These are phyloP conservation scores for Trichoderma koningii DNA, from an alignment of 2,329 filamentous ascomycete species.

Conservation along the genomic window DNA sequence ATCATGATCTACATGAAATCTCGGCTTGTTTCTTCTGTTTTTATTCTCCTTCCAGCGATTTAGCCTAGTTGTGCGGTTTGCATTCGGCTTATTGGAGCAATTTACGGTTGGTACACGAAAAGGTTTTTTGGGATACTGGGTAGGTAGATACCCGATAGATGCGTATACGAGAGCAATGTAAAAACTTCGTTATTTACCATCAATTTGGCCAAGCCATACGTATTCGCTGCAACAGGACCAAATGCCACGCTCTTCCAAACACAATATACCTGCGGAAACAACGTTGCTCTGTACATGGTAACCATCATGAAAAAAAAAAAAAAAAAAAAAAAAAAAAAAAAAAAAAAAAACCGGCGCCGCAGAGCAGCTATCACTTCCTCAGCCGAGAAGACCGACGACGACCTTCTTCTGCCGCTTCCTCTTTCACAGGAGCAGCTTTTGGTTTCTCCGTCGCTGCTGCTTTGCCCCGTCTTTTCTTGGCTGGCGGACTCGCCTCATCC, in stretches of 20 bases:
- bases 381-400: conserved; percentile 38
- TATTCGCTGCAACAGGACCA: no score
- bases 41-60: neutral
- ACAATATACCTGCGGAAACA: no score
- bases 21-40: no score
- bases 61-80: neutral
- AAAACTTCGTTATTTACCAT: neutral
- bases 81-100: neutral
- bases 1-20: neutral
- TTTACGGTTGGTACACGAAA: neutral
- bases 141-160: neutral
- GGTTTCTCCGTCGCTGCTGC: conserved; percentile 32
- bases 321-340: no score
- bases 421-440: conserved; percentile 21
- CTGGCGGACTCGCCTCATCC: conserved; percentile 33
- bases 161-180: neutral
- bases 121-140: no score
- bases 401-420: conserved; percentile 7
- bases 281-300: neutral
- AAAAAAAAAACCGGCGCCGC: neutral
- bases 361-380: conserved; percentile 28
- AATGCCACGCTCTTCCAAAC: no score
- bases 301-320: no score
- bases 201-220: no score
- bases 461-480: conserved; percentile 35